phyloP scores from a whole-genome alignment of 495 filamentous ascomycete genomes.

The Aspergillus conjunctus region DNA sequence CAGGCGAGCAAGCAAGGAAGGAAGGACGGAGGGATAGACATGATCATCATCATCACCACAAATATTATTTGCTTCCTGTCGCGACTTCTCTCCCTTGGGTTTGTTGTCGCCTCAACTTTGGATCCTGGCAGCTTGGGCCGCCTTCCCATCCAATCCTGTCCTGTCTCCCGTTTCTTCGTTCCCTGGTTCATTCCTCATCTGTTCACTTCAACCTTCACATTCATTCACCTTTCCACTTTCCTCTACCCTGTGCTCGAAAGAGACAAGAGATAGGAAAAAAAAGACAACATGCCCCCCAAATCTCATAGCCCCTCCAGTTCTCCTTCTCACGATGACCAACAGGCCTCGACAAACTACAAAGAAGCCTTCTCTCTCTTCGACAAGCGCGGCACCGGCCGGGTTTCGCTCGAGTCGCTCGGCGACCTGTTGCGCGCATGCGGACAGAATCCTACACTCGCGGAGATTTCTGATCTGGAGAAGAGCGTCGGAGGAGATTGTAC shows the following conservation, averaged over 20 bases:
- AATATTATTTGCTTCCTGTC: background rate
- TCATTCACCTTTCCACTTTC: background rate
- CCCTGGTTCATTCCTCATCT: background rate
- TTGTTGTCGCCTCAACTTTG: no score
- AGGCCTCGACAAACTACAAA: slow-evolving; percentile 99
- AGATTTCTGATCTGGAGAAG: slow-evolving; percentile 89
- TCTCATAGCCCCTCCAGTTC: slow-evolving; percentile 16
- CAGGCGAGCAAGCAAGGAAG: background rate
- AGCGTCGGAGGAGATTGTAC: slow-evolving; percentile 85
- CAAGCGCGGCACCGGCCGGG: slow-evolving; percentile 92
- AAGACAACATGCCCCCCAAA: slow-evolving; percentile 11
- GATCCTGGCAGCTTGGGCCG: no score
- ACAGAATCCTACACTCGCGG: slow-evolving; percentile 92
- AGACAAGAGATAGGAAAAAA: background rate
- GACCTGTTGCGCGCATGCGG: slow-evolving; percentile 95
- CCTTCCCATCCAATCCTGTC: background rate
- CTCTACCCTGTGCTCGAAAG: slow-evolving; percentile 4
- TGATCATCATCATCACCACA: no score
- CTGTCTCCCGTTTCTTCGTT: background rate
- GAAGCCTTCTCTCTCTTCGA: slow-evolving; percentile 99
- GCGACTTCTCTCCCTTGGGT: background rate
- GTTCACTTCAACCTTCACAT: slow-evolving; percentile 1
- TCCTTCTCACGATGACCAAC: slow-evolving; percentile 40
- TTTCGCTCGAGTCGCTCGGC: slow-evolving; percentile 80
- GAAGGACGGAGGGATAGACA: background rate